phyloP scores from a whole-genome alignment of 148 eudicot genomes.

The Rhododendron simsii region DNA sequence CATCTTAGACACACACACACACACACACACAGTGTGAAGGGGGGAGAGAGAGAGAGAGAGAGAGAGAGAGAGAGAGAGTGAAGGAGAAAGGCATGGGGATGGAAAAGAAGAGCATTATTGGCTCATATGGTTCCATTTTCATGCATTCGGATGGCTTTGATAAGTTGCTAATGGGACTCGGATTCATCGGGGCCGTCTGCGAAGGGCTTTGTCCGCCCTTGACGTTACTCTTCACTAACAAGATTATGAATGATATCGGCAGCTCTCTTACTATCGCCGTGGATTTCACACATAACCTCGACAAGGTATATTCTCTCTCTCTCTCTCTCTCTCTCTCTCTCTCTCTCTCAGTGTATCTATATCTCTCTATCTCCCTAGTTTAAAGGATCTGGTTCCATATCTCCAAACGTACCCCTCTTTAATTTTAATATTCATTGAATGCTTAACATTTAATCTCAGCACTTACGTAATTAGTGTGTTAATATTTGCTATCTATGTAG shows the following conservation, averaged over 20 bases:
- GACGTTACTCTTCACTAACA: slow-evolving; percentile 37
- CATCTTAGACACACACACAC: not conserved
- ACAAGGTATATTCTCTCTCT: slow-evolving; percentile 44
- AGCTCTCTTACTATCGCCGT: not conserved
- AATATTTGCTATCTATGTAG: too few species aligned
- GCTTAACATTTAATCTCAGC: too few species aligned
- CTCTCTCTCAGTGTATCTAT: not conserved
- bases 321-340: not conserved
- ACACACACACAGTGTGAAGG: too few species aligned
- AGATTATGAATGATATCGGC: slow-evolving; percentile 65
- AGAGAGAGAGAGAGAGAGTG: not conserved
- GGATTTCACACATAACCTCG: slow-evolving; percentile 34
- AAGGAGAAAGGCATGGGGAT: not conserved
- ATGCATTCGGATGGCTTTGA: slow-evolving; percentile 72
- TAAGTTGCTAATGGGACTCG: slow-evolving; percentile 49
- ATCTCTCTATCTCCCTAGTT: too few species aligned
- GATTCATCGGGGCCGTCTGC: slow-evolving; percentile 54
- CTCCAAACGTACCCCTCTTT: too few species aligned
- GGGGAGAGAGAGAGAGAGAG: not conserved
- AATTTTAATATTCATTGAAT: too few species aligned
- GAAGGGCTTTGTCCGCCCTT: slow-evolving; percentile 63
- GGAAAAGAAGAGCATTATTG: slow-evolving; percentile 11
- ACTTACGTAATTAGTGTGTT: too few species aligned
- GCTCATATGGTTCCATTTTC: slow-evolving; percentile 53
- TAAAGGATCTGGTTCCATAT: too few species aligned